Base-by-base conservation (phyloP, 2,329 filamentous ascomycete genomes). In the Cladophialophora chaetospira region DNA sequence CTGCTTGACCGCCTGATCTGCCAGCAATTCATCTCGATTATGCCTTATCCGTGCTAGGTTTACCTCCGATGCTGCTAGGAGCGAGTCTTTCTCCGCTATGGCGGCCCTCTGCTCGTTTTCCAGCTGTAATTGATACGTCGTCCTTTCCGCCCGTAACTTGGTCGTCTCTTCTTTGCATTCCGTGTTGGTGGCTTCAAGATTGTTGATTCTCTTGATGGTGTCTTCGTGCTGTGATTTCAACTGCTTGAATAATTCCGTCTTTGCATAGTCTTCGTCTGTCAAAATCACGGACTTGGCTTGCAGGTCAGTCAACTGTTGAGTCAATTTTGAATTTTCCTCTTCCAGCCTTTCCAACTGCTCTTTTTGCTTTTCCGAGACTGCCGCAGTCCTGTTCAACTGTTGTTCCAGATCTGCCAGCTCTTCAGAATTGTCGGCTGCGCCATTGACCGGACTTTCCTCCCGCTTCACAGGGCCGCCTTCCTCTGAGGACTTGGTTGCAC, bases 191-290 rank as follows among this genome's bases (percentile, higher is more conserved):
- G 91, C 91, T 72, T 97, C 93, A 11, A 97, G 75, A 66, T 93
- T 87, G 71, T 99, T 99, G 68, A 96, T 86, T 33, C 91, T 87
- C 71, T 90, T 93, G 65, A 97, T 91, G 6, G 96, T 83, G 66
- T 97, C 93, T 68, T 97, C 94, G 66, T 95, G 89, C 67, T 97
- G 91, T 21, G 82, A 83, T 74, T 92, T 95, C 68, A 97, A 82
- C 61, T 89, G 85, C 74, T 96, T 97, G 81, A 96, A 99, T 2
- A 96, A 81, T 66, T 97, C 91, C 3, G 91, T 96, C 55, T 91
- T 86, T 36, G 91, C 87, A 69, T 95, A 97, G 66, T 99, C 94
- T 61, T 99, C 94, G 67, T 99, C 94, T 0, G 89, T 88, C 42
- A 92, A 77, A 53, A 83, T 86, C 11, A 89, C 49, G 17, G 67